phyloP scores from a whole-genome alignment of 257 asterid genomes.

The Penstemon newberryi region DNA sequence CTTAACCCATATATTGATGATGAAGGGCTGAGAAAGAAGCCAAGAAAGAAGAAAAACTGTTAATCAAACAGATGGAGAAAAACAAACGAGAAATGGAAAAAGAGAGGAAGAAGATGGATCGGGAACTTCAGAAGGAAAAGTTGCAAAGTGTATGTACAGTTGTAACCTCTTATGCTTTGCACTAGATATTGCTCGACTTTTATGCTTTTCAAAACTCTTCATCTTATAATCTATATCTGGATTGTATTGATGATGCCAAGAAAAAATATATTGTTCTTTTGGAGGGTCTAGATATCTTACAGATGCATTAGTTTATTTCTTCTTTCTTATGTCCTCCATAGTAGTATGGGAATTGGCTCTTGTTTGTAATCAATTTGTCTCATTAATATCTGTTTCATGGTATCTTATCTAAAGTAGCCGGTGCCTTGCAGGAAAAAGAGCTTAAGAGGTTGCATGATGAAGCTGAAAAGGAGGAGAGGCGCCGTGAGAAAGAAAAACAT shows the following conservation, averaged over 20 bases:
- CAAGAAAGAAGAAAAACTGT: constrained; percentile 49
- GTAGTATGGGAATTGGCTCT: constrained; percentile 13
- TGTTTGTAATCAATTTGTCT: neutral
- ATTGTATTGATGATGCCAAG: neutral
- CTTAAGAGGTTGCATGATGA: constrained; percentile 63
- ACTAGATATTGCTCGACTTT: neutral
- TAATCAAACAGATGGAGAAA: constrained; percentile 77
- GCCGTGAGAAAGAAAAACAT: constrained; percentile 74
- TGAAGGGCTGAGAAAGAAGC: constrained; percentile 78
- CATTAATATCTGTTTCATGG: constrained; percentile 16
- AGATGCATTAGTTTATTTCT: constrained; percentile 9
- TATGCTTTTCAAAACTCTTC: constrained; percentile 4
- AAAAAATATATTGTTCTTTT: neutral
- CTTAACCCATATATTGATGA: constrained; percentile 32
- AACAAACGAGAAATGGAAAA: constrained; percentile 72
- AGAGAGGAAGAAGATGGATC: constrained; percentile 67
- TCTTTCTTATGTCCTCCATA: constrained; percentile 7
- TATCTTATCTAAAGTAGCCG: constrained; percentile 18
- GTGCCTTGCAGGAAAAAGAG: constrained; percentile 69
- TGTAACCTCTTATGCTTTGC: constrained; percentile 18
- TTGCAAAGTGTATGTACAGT: constrained; percentile 59
- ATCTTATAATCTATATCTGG: neutral
- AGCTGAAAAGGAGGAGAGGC: constrained; percentile 75
- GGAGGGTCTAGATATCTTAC: neutral
- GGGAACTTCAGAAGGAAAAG: constrained; percentile 69